Evolutionary conservation across 169 alveolate species (phyloP).

Genomic region (Plasmodium relictum): DNA sequence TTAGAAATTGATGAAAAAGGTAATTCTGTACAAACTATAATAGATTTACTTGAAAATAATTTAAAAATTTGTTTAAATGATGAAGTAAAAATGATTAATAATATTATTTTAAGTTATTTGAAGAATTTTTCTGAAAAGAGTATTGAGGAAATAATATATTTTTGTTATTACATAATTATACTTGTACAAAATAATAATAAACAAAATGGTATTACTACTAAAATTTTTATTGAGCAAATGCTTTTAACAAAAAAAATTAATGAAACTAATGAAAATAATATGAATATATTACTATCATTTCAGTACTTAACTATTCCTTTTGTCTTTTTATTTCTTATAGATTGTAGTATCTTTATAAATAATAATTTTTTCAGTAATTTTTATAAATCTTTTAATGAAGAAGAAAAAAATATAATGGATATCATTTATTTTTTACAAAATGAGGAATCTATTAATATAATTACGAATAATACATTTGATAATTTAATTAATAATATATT

Average conservation of each 20-base stretch:
- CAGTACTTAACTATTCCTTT: constrained; percentile 42
- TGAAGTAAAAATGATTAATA: neutral
- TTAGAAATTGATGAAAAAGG: neutral
- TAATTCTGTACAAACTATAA: constrained; percentile 17
- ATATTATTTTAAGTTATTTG: constrained; percentile 20
- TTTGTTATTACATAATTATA: constrained; percentile 47
- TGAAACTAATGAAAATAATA: neutral
- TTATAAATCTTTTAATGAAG: constrained; percentile 33
- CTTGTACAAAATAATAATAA: constrained; percentile 15
- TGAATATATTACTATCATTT: constrained; percentile 21
- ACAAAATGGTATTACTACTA: neutral
- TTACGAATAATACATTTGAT: constrained; percentile 32
- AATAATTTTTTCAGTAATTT: constrained; percentile 38
- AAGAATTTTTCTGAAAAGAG: constrained; percentile 42
- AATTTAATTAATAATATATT: constrained; percentile 20
- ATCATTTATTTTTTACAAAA: constrained; percentile 34
- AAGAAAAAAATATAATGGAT: constrained; percentile 12
- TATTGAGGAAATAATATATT: constrained; percentile 31
- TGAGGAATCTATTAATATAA: constrained; percentile 23
- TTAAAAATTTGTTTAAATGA: neutral
- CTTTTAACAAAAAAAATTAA: neutral
- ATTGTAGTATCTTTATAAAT: constrained; percentile 46
- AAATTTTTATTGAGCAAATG: neutral
- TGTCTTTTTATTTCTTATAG: constrained; percentile 26
- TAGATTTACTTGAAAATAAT: constrained; percentile 16